Percentiles rank a stretch among this genome's conserved stretches.
phyloP scores from a whole-genome alignment of 2,329 filamentous ascomycete genomes.

The Torrubiella hemipterigena region DNA sequence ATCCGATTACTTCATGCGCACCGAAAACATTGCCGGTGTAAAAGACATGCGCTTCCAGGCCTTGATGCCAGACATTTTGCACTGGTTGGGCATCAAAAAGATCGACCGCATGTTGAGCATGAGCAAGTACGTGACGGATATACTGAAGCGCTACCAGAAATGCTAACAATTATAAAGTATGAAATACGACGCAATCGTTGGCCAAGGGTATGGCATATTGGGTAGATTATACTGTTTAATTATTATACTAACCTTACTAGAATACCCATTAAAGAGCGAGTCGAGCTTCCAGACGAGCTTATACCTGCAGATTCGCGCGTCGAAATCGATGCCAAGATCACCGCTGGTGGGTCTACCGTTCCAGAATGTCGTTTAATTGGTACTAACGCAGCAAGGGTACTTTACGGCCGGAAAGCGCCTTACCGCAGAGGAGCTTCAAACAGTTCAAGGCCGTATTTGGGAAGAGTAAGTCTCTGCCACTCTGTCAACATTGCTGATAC shows the following conservation, averaged over 20 bases:
- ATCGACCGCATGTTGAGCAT: constrained; percentile 98
- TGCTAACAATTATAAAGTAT: constrained; percentile 42
- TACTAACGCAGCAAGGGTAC: constrained; percentile 35
- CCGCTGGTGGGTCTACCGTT: constrained; percentile 54
- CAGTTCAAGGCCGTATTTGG: constrained; percentile 84
- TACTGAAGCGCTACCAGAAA: constrained; percentile 5
- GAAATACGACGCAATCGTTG: constrained; percentile 84
- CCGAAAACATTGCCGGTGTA: constrained; percentile 96
- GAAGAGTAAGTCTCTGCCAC: constrained; percentile 49
- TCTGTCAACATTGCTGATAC: not conserved
- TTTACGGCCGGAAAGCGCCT: constrained; percentile 85
- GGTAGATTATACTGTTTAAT: constrained; percentile 3
- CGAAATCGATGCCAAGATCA: constrained; percentile 99
- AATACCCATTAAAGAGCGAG: constrained; percentile 77
- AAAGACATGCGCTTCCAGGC: constrained; percentile 98
- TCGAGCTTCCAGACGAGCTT: constrained; percentile 86
- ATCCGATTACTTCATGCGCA: constrained; percentile 90
- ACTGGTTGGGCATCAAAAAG: constrained; percentile 97
- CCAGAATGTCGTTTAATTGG: not conserved
- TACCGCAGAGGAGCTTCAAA: constrained; percentile 73
- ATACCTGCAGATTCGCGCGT: constrained; percentile 91
- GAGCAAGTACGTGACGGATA: constrained; percentile 62
- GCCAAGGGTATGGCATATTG: constrained; percentile 51
- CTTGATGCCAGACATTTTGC: constrained; percentile 92
- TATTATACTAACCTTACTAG: constrained; percentile 22